These are phyloP conservation scores for Scolecobasidium constrictum DNA, from an alignment of 2,329 filamentous ascomycete genomes.

Conservation along the genomic window DNA sequence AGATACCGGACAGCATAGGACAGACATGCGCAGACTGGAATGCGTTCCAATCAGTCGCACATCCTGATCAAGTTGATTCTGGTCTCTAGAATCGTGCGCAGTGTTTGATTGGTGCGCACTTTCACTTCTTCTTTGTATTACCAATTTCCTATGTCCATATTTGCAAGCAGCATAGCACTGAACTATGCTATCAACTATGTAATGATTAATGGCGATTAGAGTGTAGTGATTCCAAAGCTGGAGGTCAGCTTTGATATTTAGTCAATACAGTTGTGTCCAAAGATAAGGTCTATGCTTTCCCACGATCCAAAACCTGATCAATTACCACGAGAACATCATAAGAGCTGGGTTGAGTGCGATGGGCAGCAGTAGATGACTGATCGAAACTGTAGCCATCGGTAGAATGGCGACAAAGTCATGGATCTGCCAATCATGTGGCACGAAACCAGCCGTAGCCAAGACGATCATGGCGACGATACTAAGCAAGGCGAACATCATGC, in stretches of 20 bases:
- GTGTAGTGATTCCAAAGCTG: too few species aligned
- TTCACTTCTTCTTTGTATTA: too few species aligned
- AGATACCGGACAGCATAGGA: not conserved
- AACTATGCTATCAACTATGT: too few species aligned
- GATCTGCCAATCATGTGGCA: conserved; percentile 47
- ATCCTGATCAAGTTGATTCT: not conserved
- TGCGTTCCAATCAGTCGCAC: not conserved
- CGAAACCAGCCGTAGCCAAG: conserved; percentile 50
- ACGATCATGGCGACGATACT: conserved; percentile 54
- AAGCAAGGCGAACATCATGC: conserved; percentile 38
- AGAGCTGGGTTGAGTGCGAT: conserved; percentile 67
- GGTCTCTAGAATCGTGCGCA: too few species aligned
- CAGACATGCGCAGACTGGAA: not conserved
- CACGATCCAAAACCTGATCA: too few species aligned
- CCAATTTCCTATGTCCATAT: too few species aligned
- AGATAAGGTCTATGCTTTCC: too few species aligned
- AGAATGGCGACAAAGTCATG: conserved; percentile 53
- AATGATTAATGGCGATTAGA: too few species aligned
- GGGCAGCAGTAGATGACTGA: conserved; percentile 59
- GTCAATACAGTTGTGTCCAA: too few species aligned
- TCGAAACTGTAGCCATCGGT: conserved; percentile 61
- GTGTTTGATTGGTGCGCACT: too few species aligned
- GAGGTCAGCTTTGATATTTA: too few species aligned
- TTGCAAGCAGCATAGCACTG: too few species aligned
- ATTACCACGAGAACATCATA: conserved; percentile 66